phyloP scores from a whole-genome alignment of 495 filamentous ascomycete genomes.

The Lophiostoma macrostomum region DNA sequence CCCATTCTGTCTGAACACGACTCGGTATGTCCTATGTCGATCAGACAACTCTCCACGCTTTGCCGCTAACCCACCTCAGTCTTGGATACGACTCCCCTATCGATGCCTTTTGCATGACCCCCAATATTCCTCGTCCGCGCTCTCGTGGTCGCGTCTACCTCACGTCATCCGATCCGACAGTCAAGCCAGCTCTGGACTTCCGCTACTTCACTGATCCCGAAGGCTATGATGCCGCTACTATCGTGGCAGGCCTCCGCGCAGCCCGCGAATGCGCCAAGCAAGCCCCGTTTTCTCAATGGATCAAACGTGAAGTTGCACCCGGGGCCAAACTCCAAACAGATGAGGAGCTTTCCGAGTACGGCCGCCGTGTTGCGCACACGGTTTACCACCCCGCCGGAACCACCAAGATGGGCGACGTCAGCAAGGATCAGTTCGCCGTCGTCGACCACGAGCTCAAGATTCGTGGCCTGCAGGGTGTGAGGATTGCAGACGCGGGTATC shows the following conservation, averaged over 20 bases:
- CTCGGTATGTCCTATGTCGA: slow-evolving; percentile 24
- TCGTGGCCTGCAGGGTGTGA: slow-evolving; percentile 55
- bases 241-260: slow-evolving; percentile 72
- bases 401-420: slow-evolving; percentile 77
- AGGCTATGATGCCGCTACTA: slow-evolving; percentile 76
- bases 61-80: no score
- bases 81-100: slow-evolving; percentile 70
- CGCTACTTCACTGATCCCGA: slow-evolving; percentile 82
- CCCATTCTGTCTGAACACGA: slow-evolving; percentile 60
- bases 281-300: slow-evolving; percentile 72
- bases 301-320: slow-evolving; percentile 75
- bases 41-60: slow-evolving; percentile 8
- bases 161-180: slow-evolving; percentile 63
- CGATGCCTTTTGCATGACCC: slow-evolving; percentile 88
- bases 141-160: slow-evolving; percentile 71
- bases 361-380: slow-evolving; percentile 70
- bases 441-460: slow-evolving; percentile 59
- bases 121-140: slow-evolving; percentile 81
- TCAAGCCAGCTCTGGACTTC: slow-evolving; percentile 83
- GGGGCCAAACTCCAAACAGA: slow-evolving; percentile 66
- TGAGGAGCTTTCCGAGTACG: slow-evolving; percentile 71
- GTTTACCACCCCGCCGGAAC: slow-evolving; percentile 86
- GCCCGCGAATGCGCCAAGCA: slow-evolving; percentile 68
- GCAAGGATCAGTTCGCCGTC: slow-evolving; percentile 60
- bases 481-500: slow-evolving; percentile 66